Percentiles rank a stretch among this genome's conserved stretches.
phyloP scores from a whole-genome alignment of 345 rosid species.

The Capsella bursapastoris region DNA sequence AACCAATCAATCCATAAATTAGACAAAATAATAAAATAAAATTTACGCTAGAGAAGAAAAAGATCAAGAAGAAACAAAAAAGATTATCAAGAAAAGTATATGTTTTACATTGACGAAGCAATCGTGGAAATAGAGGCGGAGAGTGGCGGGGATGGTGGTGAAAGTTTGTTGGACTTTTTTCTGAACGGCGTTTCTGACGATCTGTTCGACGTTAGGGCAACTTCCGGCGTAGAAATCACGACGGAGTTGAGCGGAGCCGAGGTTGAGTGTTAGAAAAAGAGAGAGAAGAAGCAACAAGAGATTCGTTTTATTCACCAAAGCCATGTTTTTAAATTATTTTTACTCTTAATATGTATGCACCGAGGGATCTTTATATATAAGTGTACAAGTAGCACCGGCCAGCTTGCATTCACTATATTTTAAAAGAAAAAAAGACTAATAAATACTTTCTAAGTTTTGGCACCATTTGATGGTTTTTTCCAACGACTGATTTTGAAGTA shows the following conservation, averaged over 20 bases:
- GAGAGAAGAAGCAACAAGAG: slow-evolving; percentile 28
- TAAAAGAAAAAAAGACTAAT: slow-evolving; percentile 12
- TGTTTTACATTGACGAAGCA: slow-evolving; percentile 68
- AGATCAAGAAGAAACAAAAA: no score
- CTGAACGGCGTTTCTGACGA: slow-evolving; percentile 60
- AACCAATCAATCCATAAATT: neutral
- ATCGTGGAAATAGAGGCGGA: slow-evolving; percentile 87
- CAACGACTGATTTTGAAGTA: neutral
- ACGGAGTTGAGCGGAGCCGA: slow-evolving; percentile 61
- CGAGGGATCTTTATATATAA: slow-evolving; percentile 4
- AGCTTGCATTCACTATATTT: slow-evolving; percentile 38
- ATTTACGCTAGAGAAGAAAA: neutral
- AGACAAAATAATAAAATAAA: neutral
- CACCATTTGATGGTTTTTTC: slow-evolving; percentile 11
- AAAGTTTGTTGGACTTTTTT: slow-evolving; percentile 65
- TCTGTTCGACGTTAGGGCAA: slow-evolving; percentile 78
- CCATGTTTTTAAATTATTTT: slow-evolving; percentile 10
- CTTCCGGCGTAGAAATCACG: slow-evolving; percentile 61
- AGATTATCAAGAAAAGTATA: neutral
- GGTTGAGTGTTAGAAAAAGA: slow-evolving; percentile 25
- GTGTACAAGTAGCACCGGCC: slow-evolving; percentile 27
- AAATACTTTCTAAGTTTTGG: slow-evolving; percentile 19
- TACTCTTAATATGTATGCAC: slow-evolving; percentile 7
- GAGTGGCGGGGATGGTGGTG: slow-evolving; percentile 72
- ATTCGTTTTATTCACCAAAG: slow-evolving; percentile 17